phyloP scores from a whole-genome alignment of 495 filamentous ascomycete species.

The Cercophora newfieldiana region DNA sequence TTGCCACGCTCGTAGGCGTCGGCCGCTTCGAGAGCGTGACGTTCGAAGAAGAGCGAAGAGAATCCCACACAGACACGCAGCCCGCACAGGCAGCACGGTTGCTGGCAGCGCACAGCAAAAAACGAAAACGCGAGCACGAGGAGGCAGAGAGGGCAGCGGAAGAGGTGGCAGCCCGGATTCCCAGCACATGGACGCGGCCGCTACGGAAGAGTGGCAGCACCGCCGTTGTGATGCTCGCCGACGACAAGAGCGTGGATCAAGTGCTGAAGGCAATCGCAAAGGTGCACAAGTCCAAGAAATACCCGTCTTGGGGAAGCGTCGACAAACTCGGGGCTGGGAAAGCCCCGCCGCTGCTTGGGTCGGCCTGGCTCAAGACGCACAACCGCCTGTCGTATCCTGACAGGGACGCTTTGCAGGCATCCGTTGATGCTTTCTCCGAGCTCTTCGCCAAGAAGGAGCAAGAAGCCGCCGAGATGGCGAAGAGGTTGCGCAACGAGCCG shows the following conservation, averaged over 20 bases:
- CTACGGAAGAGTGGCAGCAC: slow-evolving; percentile 71
- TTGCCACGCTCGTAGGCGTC: slow-evolving; percentile 66
- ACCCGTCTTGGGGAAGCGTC: slow-evolving; percentile 62
- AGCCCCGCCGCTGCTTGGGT: slow-evolving; percentile 58
- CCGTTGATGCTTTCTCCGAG: slow-evolving; percentile 80
- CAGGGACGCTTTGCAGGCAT: slow-evolving; percentile 59
- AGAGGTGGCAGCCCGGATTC: slow-evolving; percentile 55
- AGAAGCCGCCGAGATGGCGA: slow-evolving; percentile 61
- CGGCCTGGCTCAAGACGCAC: slow-evolving; percentile 62
- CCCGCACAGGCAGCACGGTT: slow-evolving; percentile 43
- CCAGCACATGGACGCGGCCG: slow-evolving; percentile 73
- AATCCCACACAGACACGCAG: slow-evolving; percentile 25
- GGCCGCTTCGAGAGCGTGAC: slow-evolving; percentile 72
- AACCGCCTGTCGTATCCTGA: slow-evolving; percentile 70
- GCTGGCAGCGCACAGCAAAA: slow-evolving; percentile 56
- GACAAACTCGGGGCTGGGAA: slow-evolving; percentile 44
- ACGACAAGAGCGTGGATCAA: slow-evolving; percentile 68
- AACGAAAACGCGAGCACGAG: slow-evolving; percentile 63
- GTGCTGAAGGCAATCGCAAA: slow-evolving; percentile 72
- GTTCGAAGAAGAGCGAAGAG: slow-evolving; percentile 60
- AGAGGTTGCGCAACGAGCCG: slow-evolving; percentile 67
- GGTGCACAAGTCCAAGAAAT: slow-evolving; percentile 55
- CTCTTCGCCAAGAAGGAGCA: slow-evolving; percentile 67
- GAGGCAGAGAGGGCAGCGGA: slow-evolving; percentile 54
- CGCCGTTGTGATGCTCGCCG: slow-evolving; percentile 80